A percentile compares a stretch with the other conserved stretches of the same genome.
These are phyloP conservation scores for Carex parvula DNA, from an alignment of 176 grass and related monocot species.

Conservation along the genomic window DNA sequence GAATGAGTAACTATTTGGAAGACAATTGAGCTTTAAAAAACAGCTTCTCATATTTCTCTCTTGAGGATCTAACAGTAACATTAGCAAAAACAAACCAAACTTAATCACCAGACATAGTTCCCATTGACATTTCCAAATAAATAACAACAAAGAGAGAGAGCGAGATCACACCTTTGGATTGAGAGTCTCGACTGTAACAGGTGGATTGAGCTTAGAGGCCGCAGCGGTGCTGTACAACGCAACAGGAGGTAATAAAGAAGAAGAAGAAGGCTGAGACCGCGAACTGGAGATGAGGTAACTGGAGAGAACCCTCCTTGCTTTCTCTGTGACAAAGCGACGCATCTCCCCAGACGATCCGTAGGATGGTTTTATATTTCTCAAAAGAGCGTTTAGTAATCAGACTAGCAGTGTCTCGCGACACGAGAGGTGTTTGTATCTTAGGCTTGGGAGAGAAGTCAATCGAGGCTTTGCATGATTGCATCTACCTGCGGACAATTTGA, in stretches of 20 bases:
- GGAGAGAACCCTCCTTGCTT: conserved; percentile 40
- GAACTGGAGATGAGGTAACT: conserved; percentile 31
- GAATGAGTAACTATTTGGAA: not conserved
- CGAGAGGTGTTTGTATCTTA: not conserved
- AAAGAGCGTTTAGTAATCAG: not conserved
- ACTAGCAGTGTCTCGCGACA: not conserved
- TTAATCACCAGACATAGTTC: not conserved
- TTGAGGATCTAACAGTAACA: not conserved
- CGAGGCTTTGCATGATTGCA: not conserved
- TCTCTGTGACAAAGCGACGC: conserved; percentile 58
- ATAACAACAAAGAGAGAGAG: not conserved
- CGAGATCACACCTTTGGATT: conserved; percentile 52
- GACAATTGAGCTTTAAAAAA: not conserved
- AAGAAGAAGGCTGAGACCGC: conserved; percentile 32
- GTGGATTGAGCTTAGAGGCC: conserved; percentile 20
- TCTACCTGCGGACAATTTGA: not conserved
- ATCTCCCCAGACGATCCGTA: conserved; percentile 16
- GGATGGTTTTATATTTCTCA: not conserved
- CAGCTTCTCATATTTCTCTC: not conserved
- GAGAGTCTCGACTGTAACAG: conserved; percentile 52
- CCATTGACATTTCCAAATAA: not conserved
- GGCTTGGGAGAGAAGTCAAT: conserved; percentile 21
- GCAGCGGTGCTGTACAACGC: conserved; percentile 26
- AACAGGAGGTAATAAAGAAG: not conserved
- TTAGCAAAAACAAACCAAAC: not conserved